Conservation (phyloP, 208 protist genomes). For the Naegleria gruberi region DNA sequence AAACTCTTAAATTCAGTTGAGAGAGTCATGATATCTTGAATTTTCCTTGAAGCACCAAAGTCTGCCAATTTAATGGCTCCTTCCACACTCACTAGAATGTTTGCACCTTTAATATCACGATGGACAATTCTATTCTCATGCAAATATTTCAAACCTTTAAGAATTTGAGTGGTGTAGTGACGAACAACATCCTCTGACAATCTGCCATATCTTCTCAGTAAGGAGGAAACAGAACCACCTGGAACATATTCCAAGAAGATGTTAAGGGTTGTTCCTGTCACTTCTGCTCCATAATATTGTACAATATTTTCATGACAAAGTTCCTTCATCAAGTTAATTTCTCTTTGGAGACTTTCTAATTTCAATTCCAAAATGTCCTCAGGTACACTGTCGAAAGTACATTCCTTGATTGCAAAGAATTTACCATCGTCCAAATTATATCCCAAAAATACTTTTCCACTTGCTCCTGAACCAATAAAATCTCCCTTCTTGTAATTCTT, state of each 20-base stretch:
- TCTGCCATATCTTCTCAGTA: slow-evolving; percentile 51
- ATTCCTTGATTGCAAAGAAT: slow-evolving; percentile 24
- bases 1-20: slow-evolving; percentile 21
- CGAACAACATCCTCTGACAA: slow-evolving; percentile 58
- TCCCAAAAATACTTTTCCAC: slow-evolving; percentile 6
- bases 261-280: slow-evolving; percentile 55
- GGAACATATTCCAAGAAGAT: slow-evolving; percentile 82
- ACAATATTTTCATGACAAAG: slow-evolving; percentile 77
- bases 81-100: slow-evolving; percentile 68
- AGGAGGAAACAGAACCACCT: slow-evolving; percentile 62
- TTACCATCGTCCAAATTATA: background rate
- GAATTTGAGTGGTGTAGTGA: slow-evolving; percentile 66
- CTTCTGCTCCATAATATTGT: slow-evolving; percentile 62
- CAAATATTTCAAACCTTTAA: slow-evolving; percentile 72
- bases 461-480: slow-evolving; percentile 12
- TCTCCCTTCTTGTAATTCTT: slow-evolving; percentile 24
- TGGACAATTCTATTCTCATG: slow-evolving; percentile 54
- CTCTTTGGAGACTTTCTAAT: slow-evolving; percentile 62
- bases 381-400: background rate
- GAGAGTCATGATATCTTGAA: background rate
- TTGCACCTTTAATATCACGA: slow-evolving; percentile 74
- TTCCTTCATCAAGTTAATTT: slow-evolving; percentile 78
- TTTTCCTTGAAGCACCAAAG: slow-evolving; percentile 43
- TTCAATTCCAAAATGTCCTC: slow-evolving; percentile 35
- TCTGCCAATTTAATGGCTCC: slow-evolving; percentile 84